Base-by-base conservation (phyloP, 2,329 filamentous ascomycete genomes). In the Metarhizium humberi region DNA sequence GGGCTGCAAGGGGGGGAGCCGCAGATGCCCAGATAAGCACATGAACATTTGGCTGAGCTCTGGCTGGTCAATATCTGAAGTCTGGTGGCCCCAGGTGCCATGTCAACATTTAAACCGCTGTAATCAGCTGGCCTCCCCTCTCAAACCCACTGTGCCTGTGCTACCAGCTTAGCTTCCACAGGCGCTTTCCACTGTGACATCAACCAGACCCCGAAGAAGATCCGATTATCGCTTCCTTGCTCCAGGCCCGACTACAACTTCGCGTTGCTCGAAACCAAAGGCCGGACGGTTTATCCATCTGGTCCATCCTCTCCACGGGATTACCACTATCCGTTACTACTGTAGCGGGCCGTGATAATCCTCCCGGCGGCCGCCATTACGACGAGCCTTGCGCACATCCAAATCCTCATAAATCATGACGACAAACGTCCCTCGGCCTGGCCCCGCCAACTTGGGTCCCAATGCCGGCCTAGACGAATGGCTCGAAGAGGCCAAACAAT, bases 401-500 rank as follows among this genome's bases (percentile, higher is more conserved):
- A 63, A n/a, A 8, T 59, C 62, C 62, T 59, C 61, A 59, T 57
- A 61, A 59, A 61, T 54, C 56, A 71, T 78, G 77, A 64, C 73
- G 57, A 63, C 66, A 59, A 73, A 62, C 55, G 82, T 96, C 63
- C 92, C 94, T 56, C 89, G 92, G 75, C 92, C 92, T 56, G 92
- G 92, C 53, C 92, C 92, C 56, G 92, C 92, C 57, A 90, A 88
- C 64, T 77, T 97, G 61, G 85, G 84, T 60, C 84, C 88, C 56
- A 89, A 90, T 69, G 89, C 92, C 43, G 90, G 90, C 14, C 85
- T 95, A 38, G 90, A 96, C 70, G 92, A 97, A 75, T 99, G 94
- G 94, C 81, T 99, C 36, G 89, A 94, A 69, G 89, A 95, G 72
- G 94, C 94, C 48, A 96, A 96, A 74, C 88, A 94, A 73, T 97